These are phyloP conservation scores for Protoeuglena noctilucae DNA, from an alignment of 139 green algal genomes.

Conservation along the genomic window DNA sequence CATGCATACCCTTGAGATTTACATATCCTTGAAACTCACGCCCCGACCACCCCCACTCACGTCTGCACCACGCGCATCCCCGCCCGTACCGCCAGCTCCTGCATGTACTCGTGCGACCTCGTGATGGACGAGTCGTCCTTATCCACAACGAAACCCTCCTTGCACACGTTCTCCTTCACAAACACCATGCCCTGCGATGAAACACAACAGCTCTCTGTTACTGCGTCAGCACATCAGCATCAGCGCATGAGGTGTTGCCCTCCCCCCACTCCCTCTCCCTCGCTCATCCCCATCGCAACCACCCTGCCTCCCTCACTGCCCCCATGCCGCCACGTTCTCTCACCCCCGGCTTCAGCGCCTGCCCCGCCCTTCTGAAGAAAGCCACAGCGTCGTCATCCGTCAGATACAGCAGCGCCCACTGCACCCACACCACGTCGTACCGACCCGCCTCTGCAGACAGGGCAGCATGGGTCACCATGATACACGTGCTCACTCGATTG, in stretches of 20 bases:
- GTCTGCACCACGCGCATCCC: slow-evolving; percentile 13
- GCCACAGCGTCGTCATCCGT: slow-evolving; percentile 52
- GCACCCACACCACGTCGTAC: slow-evolving; percentile 69
- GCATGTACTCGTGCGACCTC: slow-evolving; percentile 53
- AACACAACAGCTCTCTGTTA: too few species aligned
- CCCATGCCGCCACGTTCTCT: too few species aligned
- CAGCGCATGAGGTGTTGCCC: too few species aligned
- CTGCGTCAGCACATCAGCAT: background rate
- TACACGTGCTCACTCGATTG: too few species aligned
- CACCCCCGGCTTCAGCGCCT: background rate
- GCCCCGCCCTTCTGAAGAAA: background rate
- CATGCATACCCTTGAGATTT: background rate
- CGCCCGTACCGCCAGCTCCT: slow-evolving; percentile 36
- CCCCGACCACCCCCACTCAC: slow-evolving; percentile 9
- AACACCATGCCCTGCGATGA: too few species aligned
- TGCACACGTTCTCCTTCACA: slow-evolving; percentile 84
- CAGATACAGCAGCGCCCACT: slow-evolving; percentile 81
- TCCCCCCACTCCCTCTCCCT: too few species aligned
- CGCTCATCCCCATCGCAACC: too few species aligned
- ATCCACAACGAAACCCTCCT: slow-evolving; percentile 74
- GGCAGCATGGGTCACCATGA: too few species aligned
- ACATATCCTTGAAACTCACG: background rate
- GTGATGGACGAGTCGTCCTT: slow-evolving; percentile 75
- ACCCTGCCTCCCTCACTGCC: too few species aligned
- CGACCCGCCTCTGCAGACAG: slow-evolving; percentile 16